Conservation (phyloP, 179 eudicot species). For the Spergularia azorica region DNA sequence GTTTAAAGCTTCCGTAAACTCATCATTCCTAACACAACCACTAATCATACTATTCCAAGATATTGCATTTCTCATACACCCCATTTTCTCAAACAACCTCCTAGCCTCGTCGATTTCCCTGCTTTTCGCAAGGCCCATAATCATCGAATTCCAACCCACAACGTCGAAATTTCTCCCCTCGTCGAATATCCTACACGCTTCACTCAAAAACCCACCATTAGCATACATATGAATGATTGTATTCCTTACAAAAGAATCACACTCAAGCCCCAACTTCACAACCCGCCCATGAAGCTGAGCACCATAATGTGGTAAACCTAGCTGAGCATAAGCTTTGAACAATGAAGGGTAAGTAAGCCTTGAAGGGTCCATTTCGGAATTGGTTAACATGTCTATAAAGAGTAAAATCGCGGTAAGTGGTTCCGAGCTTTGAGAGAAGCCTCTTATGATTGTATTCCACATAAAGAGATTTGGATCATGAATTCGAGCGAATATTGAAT, state of each 20-base stretch:
- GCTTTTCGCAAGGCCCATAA: slow-evolving; percentile 59
- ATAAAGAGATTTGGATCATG: slow-evolving; percentile 49
- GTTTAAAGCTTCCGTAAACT: slow-evolving; percentile 52
- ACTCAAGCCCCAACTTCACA: slow-evolving; percentile 52
- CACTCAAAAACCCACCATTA: slow-evolving; percentile 53
- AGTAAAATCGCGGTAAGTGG: slow-evolving; percentile 52
- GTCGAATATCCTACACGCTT: slow-evolving; percentile 56
- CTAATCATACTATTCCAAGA: slow-evolving; percentile 87
- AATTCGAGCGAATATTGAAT: slow-evolving; percentile 49
- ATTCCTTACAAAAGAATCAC: slow-evolving; percentile 52
- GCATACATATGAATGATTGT: slow-evolving; percentile 66
- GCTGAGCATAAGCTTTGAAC: slow-evolving; percentile 65
- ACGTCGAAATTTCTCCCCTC: slow-evolving; percentile 43
- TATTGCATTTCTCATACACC: slow-evolving; percentile 39
- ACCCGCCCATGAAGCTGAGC: slow-evolving; percentile 77
- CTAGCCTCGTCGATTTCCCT: slow-evolving; percentile 50
- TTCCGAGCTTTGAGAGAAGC: slow-evolving; percentile 60
- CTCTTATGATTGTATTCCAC: slow-evolving; percentile 79
- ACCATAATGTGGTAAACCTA: slow-evolving; percentile 55
- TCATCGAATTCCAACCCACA: slow-evolving; percentile 80
- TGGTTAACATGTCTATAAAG: slow-evolving; percentile 55
- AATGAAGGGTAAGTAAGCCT: slow-evolving; percentile 75
- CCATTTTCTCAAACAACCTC: slow-evolving; percentile 59
- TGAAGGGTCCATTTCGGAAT: slow-evolving; percentile 45
- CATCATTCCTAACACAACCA: slow-evolving; percentile 67